A percentile compares a stretch with the other conserved stretches of the same genome.
Conservation (phyloP, 1,139 yeast species). For the Suhomyces maxii region DNA sequence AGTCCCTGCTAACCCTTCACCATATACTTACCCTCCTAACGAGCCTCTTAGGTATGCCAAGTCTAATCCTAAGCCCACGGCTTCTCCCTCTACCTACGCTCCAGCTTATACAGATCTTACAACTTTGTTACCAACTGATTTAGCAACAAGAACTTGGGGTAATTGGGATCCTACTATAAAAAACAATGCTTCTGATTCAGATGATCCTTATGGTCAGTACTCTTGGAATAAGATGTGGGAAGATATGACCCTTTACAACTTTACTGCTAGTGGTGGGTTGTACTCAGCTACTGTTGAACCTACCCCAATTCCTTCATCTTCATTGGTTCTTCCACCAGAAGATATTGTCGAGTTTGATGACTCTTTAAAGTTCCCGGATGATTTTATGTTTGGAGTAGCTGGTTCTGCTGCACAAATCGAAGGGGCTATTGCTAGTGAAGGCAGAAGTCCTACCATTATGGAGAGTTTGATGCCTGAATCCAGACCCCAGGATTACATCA, state of each 20-base stretch:
- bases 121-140: slow-evolving; percentile 3
- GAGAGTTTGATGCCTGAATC: slow-evolving; percentile 18
- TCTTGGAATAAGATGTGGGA: slow-evolving; percentile 25
- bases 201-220: slow-evolving; percentile 23
- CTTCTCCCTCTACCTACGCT: slow-evolving; percentile 3
- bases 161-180: slow-evolving; percentile 18
- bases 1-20: background rate
- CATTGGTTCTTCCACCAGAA: slow-evolving; percentile 21
- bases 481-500: slow-evolving; percentile 22
- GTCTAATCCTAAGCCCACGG: slow-evolving; percentile 5
- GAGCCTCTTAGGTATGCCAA: slow-evolving; percentile 1
- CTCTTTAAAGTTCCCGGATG: slow-evolving; percentile 20
- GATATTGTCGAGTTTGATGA: slow-evolving; percentile 19
- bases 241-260: slow-evolving; percentile 15
- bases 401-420: slow-evolving; percentile 35
- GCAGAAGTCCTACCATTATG: slow-evolving; percentile 33
- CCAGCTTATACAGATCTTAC: slow-evolving; percentile 2
- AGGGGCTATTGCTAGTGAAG: slow-evolving; percentile 36
- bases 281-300: slow-evolving; percentile 23
- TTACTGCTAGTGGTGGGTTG: slow-evolving; percentile 16
- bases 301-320: slow-evolving; percentile 21
- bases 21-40: background rate
- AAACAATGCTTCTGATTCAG: slow-evolving; percentile 18
- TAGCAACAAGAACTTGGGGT: slow-evolving; percentile 9
- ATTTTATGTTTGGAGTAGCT: slow-evolving; percentile 25